Conservation (phyloP, 768 basidiomycete species). For the Tulasnella sp. region DNA sequence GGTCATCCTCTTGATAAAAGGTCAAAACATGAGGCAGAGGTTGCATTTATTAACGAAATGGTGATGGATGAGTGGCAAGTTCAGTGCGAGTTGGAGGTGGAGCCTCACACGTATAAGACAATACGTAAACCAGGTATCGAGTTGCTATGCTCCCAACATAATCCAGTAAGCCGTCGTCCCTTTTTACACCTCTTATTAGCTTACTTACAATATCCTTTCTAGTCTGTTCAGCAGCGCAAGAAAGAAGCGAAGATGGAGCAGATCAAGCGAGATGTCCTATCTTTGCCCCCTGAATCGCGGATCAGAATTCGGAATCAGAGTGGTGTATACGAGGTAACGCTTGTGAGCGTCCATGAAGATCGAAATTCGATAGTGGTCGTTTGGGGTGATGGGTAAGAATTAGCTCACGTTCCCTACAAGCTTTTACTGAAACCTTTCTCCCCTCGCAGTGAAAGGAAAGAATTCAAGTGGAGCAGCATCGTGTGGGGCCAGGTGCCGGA, state of each 20-base stretch:
- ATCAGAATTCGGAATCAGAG: conserved; percentile 77
- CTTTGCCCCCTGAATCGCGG: conserved; percentile 53
- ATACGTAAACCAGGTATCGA: conserved; percentile 65
- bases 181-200: neutral
- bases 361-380: conserved; percentile 61
- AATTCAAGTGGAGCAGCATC: conserved; percentile 15
- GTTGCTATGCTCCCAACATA: conserved; percentile 75
- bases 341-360: conserved; percentile 58
- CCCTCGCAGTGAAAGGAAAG: neutral
- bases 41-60: neutral
- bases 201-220: conserved; percentile 3
- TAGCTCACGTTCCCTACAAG: neutral
- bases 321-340: conserved; percentile 76
- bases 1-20: conserved; percentile 24
- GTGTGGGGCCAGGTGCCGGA: conserved; percentile 7
- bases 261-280: conserved; percentile 54
- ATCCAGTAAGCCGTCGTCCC: conserved; percentile 50
- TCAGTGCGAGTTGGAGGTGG: conserved; percentile 10
- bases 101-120: conserved; percentile 35
- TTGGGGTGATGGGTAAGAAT: conserved; percentile 31
- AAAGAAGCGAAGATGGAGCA: conserved; percentile 62
- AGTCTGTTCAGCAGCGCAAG: conserved; percentile 66
- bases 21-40: conserved; percentile 3
- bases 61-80: neutral
- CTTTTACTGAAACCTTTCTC: neutral